These are phyloP conservation scores for Novymonas esmeraldas DNA, from an alignment of 208 protist genomes.

Conservation along the genomic window DNA sequence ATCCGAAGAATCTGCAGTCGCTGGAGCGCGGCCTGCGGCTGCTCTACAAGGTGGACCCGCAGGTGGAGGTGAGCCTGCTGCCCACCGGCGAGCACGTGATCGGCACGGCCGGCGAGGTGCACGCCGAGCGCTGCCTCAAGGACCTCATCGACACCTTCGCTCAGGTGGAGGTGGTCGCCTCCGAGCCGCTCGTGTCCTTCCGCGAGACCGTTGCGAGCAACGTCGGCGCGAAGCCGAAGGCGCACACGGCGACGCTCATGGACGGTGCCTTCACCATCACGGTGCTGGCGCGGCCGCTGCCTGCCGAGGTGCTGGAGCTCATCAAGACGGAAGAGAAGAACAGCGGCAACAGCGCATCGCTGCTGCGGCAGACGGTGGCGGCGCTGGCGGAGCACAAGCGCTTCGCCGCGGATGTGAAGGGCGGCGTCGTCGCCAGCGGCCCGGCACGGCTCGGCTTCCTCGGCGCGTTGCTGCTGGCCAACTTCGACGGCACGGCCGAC, in stretches of 20 bases:
- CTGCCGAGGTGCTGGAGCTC: slow-evolving; percentile 72
- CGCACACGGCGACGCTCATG: slow-evolving; percentile 57
- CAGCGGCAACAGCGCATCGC: slow-evolving; percentile 51
- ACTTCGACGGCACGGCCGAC: slow-evolving; percentile 54
- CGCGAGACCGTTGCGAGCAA: slow-evolving; percentile 80
- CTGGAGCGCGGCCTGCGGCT: slow-evolving; percentile 89
- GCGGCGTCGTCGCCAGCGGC: slow-evolving; percentile 64
- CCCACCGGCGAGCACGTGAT: slow-evolving; percentile 97
- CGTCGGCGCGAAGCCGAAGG: slow-evolving; percentile 71
- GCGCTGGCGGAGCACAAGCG: slow-evolving; percentile 56
- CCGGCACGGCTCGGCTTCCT: slow-evolving; percentile 74
- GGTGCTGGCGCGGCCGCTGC: slow-evolving; percentile 72
- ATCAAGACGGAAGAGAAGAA: slow-evolving; percentile 77
- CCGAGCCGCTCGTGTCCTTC: slow-evolving; percentile 90
- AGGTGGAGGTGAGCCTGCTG: slow-evolving; percentile 93
- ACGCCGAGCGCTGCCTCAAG: slow-evolving; percentile 96
- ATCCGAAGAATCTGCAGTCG: slow-evolving; percentile 71
- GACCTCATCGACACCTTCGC: slow-evolving; percentile 93
- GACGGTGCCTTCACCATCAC: slow-evolving; percentile 78
- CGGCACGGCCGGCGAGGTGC: slow-evolving; percentile 96
- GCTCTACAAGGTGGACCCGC: slow-evolving; percentile 96
- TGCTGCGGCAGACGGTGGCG: slow-evolving; percentile 41
- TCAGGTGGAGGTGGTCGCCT: slow-evolving; percentile 78
- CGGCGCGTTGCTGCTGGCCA: slow-evolving; percentile 70
- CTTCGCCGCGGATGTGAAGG: slow-evolving; percentile 45